phyloP scores from a whole-genome alignment of 108 stramenopile species.

The Stephanodiscus minutulus region DNA sequence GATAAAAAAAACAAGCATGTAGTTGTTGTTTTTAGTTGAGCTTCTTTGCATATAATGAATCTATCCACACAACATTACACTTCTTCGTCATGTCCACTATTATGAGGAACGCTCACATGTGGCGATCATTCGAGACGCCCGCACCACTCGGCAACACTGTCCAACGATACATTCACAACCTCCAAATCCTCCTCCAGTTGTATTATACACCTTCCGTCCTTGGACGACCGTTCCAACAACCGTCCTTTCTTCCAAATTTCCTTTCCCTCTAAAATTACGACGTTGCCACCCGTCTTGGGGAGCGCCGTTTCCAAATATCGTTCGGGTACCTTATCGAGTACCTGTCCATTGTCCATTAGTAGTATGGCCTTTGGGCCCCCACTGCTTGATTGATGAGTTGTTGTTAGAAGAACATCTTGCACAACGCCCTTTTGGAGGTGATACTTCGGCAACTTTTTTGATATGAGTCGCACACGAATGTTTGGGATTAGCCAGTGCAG shows the following conservation, averaged over 20 bases:
- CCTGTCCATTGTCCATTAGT: constrained; percentile 65
- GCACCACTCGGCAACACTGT: constrained; percentile 88
- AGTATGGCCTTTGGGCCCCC: constrained; percentile 55
- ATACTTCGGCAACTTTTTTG: constrained; percentile 63
- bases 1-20: too few relatives aligned
- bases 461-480: constrained; percentile 82
- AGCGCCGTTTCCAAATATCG: constrained; percentile 86
- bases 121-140: constrained; percentile 56
- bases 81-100: too few relatives aligned
- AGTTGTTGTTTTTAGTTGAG: too few relatives aligned
- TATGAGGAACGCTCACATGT: neutral
- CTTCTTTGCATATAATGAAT: too few relatives aligned
- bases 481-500: constrained; percentile 75
- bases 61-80: too few relatives aligned
- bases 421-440: constrained; percentile 84
- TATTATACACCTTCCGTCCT: constrained; percentile 60
- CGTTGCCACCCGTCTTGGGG: constrained; percentile 80
- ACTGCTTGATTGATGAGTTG: neutral
- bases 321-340: constrained; percentile 75
- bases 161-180: constrained; percentile 71
- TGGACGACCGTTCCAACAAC: constrained; percentile 72
- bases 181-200: constrained; percentile 84
- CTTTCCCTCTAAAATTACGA: constrained; percentile 65
- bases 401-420: constrained; percentile 62
- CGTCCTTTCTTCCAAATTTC: constrained; percentile 63